Conservation (phyloP, 352 stramenopile genomes). For the Pythium volutum region DNA sequence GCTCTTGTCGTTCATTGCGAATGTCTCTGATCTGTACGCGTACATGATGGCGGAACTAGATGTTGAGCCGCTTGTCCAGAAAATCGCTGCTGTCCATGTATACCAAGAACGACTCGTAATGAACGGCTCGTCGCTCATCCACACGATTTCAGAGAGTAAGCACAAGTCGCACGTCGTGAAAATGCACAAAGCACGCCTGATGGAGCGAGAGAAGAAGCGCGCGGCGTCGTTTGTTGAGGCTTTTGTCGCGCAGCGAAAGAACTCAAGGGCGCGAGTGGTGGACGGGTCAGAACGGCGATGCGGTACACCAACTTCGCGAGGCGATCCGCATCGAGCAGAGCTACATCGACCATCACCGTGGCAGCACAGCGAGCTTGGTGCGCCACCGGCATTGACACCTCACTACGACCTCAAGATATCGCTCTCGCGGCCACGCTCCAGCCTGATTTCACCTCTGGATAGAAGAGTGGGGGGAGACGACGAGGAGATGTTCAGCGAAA, state of each 20-base stretch:
- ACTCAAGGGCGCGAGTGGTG: not conserved
- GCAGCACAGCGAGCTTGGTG: constrained; percentile 1
- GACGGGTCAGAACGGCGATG: not conserved
- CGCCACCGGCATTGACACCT: constrained; percentile 31
- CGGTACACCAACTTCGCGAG: not conserved
- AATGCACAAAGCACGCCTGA: constrained; percentile 34
- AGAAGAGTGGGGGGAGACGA: not conserved
- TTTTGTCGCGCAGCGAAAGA: constrained; percentile 21
- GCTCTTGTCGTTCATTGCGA: constrained; percentile 42
- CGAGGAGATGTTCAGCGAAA: not conserved
- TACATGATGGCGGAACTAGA: constrained; percentile 57
- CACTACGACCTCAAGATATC: constrained; percentile 27
- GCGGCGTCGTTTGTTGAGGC: constrained; percentile 33
- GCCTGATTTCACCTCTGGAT: constrained; percentile 4
- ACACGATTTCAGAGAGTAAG: constrained; percentile 40
- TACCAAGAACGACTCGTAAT: constrained; percentile 43
- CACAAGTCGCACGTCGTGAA: constrained; percentile 34
- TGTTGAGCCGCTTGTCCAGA: constrained; percentile 43
- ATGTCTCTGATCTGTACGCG: constrained; percentile 49
- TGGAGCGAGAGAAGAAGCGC: constrained; percentile 32
- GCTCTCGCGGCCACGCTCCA: not conserved
- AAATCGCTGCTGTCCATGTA: constrained; percentile 42
- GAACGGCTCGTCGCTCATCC: constrained; percentile 35
- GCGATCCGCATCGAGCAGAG: not conserved
- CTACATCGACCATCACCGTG: not conserved